Evolutionary conservation across 768 basidiomycete genomes (phyloP).

Genomic region (Leccinum obscurum): DNA sequence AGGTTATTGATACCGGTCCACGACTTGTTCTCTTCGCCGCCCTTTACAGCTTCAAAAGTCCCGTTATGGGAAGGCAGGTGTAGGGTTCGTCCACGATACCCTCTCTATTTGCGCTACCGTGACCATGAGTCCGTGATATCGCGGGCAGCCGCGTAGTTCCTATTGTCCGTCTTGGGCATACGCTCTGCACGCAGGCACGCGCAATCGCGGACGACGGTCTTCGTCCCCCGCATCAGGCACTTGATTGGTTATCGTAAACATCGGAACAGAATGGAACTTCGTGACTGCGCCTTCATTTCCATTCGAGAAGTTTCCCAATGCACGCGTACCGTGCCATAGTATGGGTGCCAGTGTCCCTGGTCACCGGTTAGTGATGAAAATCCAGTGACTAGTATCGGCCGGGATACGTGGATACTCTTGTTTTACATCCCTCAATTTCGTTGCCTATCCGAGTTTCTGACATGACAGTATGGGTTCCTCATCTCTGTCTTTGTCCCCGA

Average conservation of each 20-base stretch:
- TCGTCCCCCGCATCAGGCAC: neutral
- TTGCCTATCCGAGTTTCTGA: neutral
- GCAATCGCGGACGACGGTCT: neutral
- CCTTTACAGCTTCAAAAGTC: neutral
- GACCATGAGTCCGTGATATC: neutral
- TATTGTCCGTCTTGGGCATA: neutral
- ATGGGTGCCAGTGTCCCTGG: neutral
- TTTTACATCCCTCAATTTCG: neutral
- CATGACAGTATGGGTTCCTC: neutral
- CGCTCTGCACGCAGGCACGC: neutral
- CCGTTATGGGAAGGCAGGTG: conserved; percentile 4
- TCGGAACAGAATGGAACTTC: neutral
- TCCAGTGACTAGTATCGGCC: neutral
- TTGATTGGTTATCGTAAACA: neutral
- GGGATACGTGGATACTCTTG: neutral
- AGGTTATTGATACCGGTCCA: neutral
- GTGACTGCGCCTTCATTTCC: neutral
- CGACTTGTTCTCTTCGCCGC: neutral
- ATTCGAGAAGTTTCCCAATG: neutral
- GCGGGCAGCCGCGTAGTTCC: neutral
- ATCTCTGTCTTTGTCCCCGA: neutral
- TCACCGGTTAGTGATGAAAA: conserved; percentile 2
- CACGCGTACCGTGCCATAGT: neutral
- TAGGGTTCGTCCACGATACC: neutral
- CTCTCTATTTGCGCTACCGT: neutral